Base-by-base conservation (phyloP, 1,139 yeast species). In the Taphrina betulina region DNA sequence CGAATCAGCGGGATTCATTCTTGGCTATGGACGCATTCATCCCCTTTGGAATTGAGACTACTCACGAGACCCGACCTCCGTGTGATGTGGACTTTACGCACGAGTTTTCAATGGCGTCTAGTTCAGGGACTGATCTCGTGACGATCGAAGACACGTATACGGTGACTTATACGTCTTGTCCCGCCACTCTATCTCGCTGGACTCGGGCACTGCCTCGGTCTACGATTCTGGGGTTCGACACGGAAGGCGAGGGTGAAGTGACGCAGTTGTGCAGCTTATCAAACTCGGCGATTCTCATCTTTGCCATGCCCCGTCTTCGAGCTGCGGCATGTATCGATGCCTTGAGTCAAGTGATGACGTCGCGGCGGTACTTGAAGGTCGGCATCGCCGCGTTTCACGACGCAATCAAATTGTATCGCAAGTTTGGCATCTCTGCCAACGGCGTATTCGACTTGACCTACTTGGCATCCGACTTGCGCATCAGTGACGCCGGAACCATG, bases 321-420 rank as follows among this genome's bases (percentile, higher is more conserved):
- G n/a, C 26, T 7, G 48, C 48, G 2, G 3, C 19, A 14, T 43
- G 48, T 14, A 19, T 37, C 14, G 38, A 16, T 7, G 38, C 14
- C 12, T 26, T 43, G 7, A 8, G 28, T 3, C 4, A n/a, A 5
- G 17, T 43, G 24, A 17, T 43, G 5, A 37, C 22, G 12, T 29
- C 36, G 5, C 28, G 16, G 8, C 3, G 8, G 3, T 43, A 43
- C 38, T 16, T 43, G 14, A 43, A 43, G 28, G 48, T 43, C 7
- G 48, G 48, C 17, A 14, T 43, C 28, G 48, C 48, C 12, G 48
- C 48, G 19, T 43, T 43, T 23, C 28, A 43, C 5, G 48, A 43
- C 29, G 48, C 48, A 5, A 20, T 43, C 24, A 43, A 43, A 28
- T 29, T 43, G 48, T 14, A 22, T 2, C 38, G 26, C 26, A 22